Base-by-base conservation (phyloP, 768 basidiomycete species). In the Suillus alpinus region DNA sequence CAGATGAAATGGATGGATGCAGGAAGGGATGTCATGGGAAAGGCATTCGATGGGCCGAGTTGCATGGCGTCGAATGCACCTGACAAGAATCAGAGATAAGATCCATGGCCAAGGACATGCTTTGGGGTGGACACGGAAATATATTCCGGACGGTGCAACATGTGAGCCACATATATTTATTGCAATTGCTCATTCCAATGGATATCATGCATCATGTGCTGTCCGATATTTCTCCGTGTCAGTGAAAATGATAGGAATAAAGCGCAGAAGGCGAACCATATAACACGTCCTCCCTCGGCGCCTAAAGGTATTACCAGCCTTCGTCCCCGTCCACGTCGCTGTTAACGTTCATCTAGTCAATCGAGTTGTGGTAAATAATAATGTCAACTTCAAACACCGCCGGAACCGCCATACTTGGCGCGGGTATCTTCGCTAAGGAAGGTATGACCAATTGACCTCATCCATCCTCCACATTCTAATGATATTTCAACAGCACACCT, bases 401-500 rank as follows among this genome's bases (percentile, higher is more conserved):
- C 57, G 86, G 87, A 32, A 75, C 91, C 59, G 93, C 92, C 29
- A 83, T 95, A 66, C 83, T 94, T 49, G 92, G 92, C 62, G 86
- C 89, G 53, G 92, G 93, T 23, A 81, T 93, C 60, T 92, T 92
- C 65, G 88, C 87, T 57, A 86, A 79, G 66, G 85, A 88, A 79
- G 89, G 89, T 88, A 66, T 51, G 82, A 40, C 31, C 47, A 20
- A 20, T n/a, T 13, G 23, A 6, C 5, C 10, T 36, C 2, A 36
- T n/a, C 7, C 44, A 56, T 65, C 46, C 32, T 44, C 46, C 39
- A 57, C 65, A 64, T 64, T 71, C 62, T 68, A 61, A 67, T 68
- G 64, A 43, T 16, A 41, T 61, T 36, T 49, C 47, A 65, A 65
- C 74, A 86, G 91, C 91, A 31, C 89, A 95, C 73, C 78, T 94